phyloP scores from a whole-genome alignment of 169 alveolate species.

The Plasmodium inui region DNA sequence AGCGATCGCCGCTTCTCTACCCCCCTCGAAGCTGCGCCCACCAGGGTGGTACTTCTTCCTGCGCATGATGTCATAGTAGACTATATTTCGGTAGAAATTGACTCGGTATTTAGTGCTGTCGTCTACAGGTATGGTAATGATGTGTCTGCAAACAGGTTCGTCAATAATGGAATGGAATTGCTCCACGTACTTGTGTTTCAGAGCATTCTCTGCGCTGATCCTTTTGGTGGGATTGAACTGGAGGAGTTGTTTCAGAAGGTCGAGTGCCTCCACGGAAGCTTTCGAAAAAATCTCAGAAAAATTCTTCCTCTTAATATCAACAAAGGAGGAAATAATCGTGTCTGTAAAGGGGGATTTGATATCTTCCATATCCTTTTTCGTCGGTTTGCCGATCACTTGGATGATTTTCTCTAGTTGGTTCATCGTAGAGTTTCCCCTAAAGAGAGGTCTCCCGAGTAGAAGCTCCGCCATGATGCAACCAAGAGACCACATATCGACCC shows the following conservation, averaged over 20 bases:
- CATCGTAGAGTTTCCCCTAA: conserved; percentile 99
- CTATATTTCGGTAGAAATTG: conserved; percentile 89
- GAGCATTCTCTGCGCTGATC: conserved; percentile 89
- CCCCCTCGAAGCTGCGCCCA: neutral
- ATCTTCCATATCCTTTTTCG: conserved; percentile 92
- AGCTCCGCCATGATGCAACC: conserved; percentile 99
- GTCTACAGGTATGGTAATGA: conserved; percentile 89
- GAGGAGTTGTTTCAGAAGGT: conserved; percentile 85
- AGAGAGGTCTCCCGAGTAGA: conserved; percentile 95
- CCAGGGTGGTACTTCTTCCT: conserved; percentile 71
- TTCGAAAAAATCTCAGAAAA: conserved; percentile 62
- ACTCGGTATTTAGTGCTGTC: conserved; percentile 90
- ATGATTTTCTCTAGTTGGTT: conserved; percentile 95
- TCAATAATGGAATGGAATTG: conserved; percentile 89
- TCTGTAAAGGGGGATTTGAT: conserved; percentile 90
- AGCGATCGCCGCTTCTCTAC: neutral
- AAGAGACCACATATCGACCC: conserved; percentile 99
- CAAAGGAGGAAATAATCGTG: conserved; percentile 81
- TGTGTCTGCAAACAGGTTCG: conserved; percentile 88
- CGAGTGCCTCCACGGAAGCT: conserved; percentile 80
- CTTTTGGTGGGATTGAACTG: conserved; percentile 87
- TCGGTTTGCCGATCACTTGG: conserved; percentile 95
- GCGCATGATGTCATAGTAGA: conserved; percentile 87
- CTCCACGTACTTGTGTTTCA: conserved; percentile 86
- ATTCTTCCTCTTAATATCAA: conserved; percentile 74